Conservation (phyloP, 768 basidiomycete genomes). For the Pisolithus marmoratus region DNA sequence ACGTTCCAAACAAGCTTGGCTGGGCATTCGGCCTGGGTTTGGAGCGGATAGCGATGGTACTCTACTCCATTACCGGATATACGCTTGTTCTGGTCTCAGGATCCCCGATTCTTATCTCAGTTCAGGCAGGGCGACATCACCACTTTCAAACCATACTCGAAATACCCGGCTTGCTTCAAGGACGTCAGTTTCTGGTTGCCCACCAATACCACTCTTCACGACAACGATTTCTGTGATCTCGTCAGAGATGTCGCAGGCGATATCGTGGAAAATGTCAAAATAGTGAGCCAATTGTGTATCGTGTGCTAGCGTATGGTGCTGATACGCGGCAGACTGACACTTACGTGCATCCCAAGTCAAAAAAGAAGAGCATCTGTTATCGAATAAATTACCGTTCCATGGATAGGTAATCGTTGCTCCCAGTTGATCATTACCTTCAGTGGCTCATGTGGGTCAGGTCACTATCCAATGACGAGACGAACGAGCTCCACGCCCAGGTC, state of each 20-base stretch:
- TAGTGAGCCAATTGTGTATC: slow-evolving; percentile 41
- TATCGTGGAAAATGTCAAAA: slow-evolving; percentile 82
- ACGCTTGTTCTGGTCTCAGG: slow-evolving; percentile 93
- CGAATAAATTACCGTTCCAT: slow-evolving; percentile 93
- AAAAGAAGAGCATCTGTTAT: slow-evolving; percentile 76
- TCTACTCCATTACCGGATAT: slow-evolving; percentile 97
- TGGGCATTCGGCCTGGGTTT: slow-evolving; percentile 99
- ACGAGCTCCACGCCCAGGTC: slow-evolving; percentile 66
- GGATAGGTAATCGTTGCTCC: slow-evolving; percentile 64
- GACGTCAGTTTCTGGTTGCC: slow-evolving; percentile 94
- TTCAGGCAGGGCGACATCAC: slow-evolving; percentile 74
- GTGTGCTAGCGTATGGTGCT: not conserved
- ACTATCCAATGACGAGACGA: slow-evolving; percentile 84
- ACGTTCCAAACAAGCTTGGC: slow-evolving; percentile 76
- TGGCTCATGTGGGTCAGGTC: slow-evolving; percentile 44
- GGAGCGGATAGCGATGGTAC: slow-evolving; percentile 96
- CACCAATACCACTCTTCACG: slow-evolving; percentile 56
- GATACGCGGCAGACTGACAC: slow-evolving; percentile 66
- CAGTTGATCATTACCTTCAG: not conserved
- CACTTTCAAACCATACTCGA: slow-evolving; percentile 87
- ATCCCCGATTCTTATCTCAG: slow-evolving; percentile 82
- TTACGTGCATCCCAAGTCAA: slow-evolving; percentile 86
- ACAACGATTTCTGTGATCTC: slow-evolving; percentile 96
- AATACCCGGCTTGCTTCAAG: slow-evolving; percentile 88
- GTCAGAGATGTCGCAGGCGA: slow-evolving; percentile 92